phyloP scores from a whole-genome alignment of 331 rosid genomes.

The Acacia concinna region DNA sequence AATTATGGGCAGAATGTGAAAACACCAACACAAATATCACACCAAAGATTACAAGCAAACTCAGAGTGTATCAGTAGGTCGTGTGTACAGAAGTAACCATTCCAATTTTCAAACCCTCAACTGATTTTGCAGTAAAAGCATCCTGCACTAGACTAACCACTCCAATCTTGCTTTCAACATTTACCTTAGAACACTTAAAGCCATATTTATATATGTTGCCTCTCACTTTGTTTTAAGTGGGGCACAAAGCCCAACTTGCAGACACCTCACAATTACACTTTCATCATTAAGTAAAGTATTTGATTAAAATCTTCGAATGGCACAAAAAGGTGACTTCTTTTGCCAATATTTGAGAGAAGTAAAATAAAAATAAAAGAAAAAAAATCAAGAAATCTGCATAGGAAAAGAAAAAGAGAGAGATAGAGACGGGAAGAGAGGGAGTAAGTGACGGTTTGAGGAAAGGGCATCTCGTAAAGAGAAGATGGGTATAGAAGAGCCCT shows the following conservation, averaged over 20 bases:
- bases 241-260: not conserved
- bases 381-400: not conserved
- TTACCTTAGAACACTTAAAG: not conserved
- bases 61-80: too few species aligned
- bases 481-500: conserved; percentile 34
- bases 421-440: not conserved
- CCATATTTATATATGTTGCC: not conserved
- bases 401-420: not conserved
- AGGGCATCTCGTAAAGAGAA: conserved; percentile 49
- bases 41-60: too few species aligned
- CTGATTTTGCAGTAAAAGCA: too few species aligned
- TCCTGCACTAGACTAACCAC: too few species aligned
- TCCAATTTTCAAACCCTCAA: too few species aligned
- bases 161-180: not conserved
- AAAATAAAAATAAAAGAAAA: not conserved
- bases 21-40: too few species aligned
- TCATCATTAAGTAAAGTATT: not conserved
- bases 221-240: not conserved
- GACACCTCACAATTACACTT: not conserved
- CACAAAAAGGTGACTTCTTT: not conserved
- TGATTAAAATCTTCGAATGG: not conserved
- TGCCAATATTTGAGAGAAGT: not conserved
- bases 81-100: too few species aligned
- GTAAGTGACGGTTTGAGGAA: conserved; percentile 30
- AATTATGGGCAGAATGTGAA: too few species aligned